Evolutionary conservation across 495 filamentous ascomycete genomes (phyloP).

Genomic region (Aspergillus sparsus): DNA sequence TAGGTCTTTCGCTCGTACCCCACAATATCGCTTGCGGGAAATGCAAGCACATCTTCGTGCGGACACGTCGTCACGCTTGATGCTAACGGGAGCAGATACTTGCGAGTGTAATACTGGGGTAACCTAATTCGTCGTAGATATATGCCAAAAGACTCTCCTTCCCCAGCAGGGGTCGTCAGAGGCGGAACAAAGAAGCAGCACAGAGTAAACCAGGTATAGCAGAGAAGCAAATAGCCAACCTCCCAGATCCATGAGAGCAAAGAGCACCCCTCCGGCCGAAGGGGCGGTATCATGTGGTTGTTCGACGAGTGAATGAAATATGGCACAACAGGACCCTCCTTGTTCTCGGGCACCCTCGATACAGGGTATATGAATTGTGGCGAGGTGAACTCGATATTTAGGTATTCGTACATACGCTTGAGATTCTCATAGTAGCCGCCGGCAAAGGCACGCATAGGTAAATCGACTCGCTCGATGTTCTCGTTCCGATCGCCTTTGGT

Average conservation of each 20-base stretch:
- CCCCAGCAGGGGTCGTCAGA: not conserved
- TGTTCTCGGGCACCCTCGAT: constrained; percentile 5
- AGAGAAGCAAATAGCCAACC: constrained; percentile 40
- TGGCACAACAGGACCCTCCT: constrained; percentile 5
- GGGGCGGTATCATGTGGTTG: constrained; percentile 46
- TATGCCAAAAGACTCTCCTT: constrained; percentile 39
- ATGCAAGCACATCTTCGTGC: constrained; percentile 49
- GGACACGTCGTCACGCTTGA: constrained; percentile 55
- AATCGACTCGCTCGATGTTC: constrained; percentile 40
- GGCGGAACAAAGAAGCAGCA: constrained; percentile 50
- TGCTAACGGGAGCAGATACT: constrained; percentile 55
- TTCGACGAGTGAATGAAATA: constrained; percentile 53
- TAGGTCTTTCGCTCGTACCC: constrained; percentile 48
- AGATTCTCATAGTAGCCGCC: constrained; percentile 57
- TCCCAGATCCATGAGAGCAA: constrained; percentile 38
- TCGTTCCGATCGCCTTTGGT: not conserved
- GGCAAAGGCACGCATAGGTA: constrained; percentile 61
- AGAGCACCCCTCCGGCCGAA: constrained; percentile 29
- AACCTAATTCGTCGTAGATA: constrained; percentile 51
- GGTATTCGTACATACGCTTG: constrained; percentile 54
- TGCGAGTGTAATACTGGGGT: constrained; percentile 40
- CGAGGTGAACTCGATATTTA: constrained; percentile 43
- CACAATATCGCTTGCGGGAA: constrained; percentile 51
- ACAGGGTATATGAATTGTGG: constrained; percentile 43
- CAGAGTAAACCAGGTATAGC: constrained; percentile 50